These are phyloP conservation scores for Aspergillus carlsbadensis DNA, from an alignment of 495 filamentous ascomycete species.

Conservation along the genomic window DNA sequence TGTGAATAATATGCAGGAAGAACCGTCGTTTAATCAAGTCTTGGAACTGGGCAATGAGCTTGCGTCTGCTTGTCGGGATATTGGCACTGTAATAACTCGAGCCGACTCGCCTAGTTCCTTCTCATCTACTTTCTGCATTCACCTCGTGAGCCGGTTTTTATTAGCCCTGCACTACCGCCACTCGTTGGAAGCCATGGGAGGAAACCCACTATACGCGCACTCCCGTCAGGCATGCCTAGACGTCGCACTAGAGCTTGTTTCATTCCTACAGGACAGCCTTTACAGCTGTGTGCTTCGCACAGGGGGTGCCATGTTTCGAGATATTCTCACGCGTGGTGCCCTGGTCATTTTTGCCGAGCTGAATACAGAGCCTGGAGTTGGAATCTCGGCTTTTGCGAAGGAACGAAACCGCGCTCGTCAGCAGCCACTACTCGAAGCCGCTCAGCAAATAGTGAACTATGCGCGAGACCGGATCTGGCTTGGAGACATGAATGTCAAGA, in stretches of 20 bases:
- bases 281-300: slow-evolving; percentile 40
- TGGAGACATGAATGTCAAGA: slow-evolving; percentile 54
- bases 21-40: slow-evolving; percentile 46
- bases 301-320: slow-evolving; percentile 51
- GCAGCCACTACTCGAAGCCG: slow-evolving; percentile 31
- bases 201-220: slow-evolving; percentile 47
- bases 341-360: slow-evolving; percentile 41
- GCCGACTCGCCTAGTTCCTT: slow-evolving; percentile 3
- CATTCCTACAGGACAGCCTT: slow-evolving; percentile 36
- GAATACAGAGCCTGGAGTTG: slow-evolving; percentile 23
- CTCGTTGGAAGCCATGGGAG: slow-evolving; percentile 35
- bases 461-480: slow-evolving; percentile 38
- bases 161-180: slow-evolving; percentile 49
- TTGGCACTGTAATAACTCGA: slow-evolving; percentile 19
- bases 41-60: slow-evolving; percentile 40
- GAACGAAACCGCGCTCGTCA: slow-evolving; percentile 28
- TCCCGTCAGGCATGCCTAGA: slow-evolving; percentile 49
- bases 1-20: slow-evolving; percentile 46
- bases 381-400: slow-evolving; percentile 19
- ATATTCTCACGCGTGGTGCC: slow-evolving; percentile 36
- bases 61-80: slow-evolving; percentile 29
- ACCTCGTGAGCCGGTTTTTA: slow-evolving; percentile 45
- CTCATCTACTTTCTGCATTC: slow-evolving; percentile 31
- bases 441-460: slow-evolving; percentile 32
- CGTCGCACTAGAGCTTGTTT: slow-evolving; percentile 38